phyloP scores from a whole-genome alignment of 2,329 filamentous ascomycete species.

The Penicillium sp. region DNA sequence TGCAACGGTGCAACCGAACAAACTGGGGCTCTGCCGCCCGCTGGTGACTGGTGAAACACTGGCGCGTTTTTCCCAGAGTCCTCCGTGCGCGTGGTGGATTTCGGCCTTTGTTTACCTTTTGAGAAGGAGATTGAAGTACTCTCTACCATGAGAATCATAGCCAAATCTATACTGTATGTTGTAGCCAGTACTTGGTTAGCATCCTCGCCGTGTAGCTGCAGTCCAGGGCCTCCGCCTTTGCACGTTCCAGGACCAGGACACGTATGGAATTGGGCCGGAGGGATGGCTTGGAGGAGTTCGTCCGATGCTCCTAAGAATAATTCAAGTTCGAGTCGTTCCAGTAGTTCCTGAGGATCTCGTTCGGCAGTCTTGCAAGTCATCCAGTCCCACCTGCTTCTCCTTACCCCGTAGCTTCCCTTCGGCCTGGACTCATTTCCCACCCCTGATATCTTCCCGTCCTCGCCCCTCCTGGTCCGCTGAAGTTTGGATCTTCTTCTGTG shows the following conservation, averaged over 20 bases:
- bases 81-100: slow-evolving; percentile 18
- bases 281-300: not conserved
- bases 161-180: not conserved
- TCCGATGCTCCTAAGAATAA: slow-evolving; percentile 1
- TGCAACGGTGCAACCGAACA: not conserved
- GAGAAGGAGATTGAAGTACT: not conserved
- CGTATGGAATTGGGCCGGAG: not conserved
- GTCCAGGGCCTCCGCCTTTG: not conserved
- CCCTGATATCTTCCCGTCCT: slow-evolving; percentile 16
- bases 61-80: slow-evolving; percentile 24
- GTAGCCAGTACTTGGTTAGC: not conserved
- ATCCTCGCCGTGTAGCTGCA: not conserved
- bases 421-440: slow-evolving; percentile 4
- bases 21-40: slow-evolving; percentile 11
- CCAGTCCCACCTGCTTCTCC: not conserved
- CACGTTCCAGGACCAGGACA: not conserved
- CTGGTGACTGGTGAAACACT: slow-evolving; percentile 27
- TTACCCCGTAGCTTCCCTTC: slow-evolving; percentile 5
- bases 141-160: not conserved
- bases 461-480: slow-evolving; percentile 10
- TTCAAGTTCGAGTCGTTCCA: not conserved
- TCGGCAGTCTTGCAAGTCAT: not conserved
- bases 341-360: not conserved
- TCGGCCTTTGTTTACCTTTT: not conserved
- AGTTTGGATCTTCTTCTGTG: slow-evolving; percentile 6